phyloP scores from a whole-genome alignment of 805 yeast species.

The Monosporozyma aquatica region DNA sequence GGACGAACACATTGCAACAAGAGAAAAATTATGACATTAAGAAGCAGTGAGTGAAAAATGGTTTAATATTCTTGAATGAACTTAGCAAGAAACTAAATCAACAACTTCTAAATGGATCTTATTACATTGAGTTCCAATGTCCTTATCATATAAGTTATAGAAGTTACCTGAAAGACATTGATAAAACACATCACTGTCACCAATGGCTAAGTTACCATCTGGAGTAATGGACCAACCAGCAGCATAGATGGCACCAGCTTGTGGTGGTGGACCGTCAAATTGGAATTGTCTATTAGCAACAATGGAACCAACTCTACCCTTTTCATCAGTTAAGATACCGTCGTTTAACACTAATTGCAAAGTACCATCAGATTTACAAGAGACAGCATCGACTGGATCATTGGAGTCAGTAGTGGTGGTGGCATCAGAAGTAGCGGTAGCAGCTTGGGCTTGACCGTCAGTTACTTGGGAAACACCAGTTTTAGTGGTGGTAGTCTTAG shows the following conservation, averaged over 20 bases:
- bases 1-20: too few relatives aligned
- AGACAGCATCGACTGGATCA: slow-evolving; percentile 22
- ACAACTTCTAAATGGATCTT: slow-evolving; percentile 45
- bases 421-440: slow-evolving; percentile 17
- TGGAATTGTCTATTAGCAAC: slow-evolving; percentile 67
- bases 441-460: slow-evolving; percentile 22
- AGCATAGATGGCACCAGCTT: slow-evolving; percentile 53
- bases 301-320: slow-evolving; percentile 56
- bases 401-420: slow-evolving; percentile 22
- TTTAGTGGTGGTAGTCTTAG: slow-evolving; percentile 21
- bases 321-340: slow-evolving; percentile 40
- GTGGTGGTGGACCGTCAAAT: slow-evolving; percentile 67
- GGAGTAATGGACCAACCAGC: slow-evolving; percentile 46
- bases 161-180: slow-evolving; percentile 57
- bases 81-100: slow-evolving; percentile 34
- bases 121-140: slow-evolving; percentile 45
- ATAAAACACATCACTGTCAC: slow-evolving; percentile 45
- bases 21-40: too few relatives aligned
- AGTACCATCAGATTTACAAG: slow-evolving; percentile 36
- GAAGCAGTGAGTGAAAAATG: too few relatives aligned
- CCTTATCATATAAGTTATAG: slow-evolving; percentile 55
- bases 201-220: slow-evolving; percentile 49
- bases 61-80: too few relatives aligned
- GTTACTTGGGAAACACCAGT: slow-evolving; percentile 22
- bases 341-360: slow-evolving; percentile 41